Evolutionary conservation across 139 green algal genomes (phyloP), one percentile per base, ranked within the genome.

Genomic region (Picochlorum sp.): DNA sequence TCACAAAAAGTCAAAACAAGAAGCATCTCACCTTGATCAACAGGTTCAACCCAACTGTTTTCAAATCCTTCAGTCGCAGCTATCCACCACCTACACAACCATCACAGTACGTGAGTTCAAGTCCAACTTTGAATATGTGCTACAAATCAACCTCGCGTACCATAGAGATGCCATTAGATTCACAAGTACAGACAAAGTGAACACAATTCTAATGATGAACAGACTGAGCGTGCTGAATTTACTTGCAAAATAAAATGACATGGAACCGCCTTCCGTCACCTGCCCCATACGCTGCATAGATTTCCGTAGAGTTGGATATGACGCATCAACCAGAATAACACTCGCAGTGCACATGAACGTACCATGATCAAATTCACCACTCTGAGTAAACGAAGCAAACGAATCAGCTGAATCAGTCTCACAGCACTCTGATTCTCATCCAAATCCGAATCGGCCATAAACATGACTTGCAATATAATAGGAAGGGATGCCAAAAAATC

Each of bases 81-180:
- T 21, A 74, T 13, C 20, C 62, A 67, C 67, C 67, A 74, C 47
- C 47, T 54, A 21, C 16, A 54, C 11, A 26, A 28, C 0, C 24
- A 28, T 28, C 3, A 28, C 24, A 28, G 24, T 28, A 4, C 2
- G 24, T 28, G 24, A 28, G 2, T 28, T 28, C 24, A 4, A 28
- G 24, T 28, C 2, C 24, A 28, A 28, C 24, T 28, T 28, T 28
- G 24, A 28, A 28, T 4, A 28, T 28, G 3, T 28, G 24, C 24
- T 4, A 4, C 24, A 28, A 28, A 28, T 28, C 24, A 28, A 28
- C 24, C 24, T 28, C 24, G 2, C 24, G 47, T 54, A 54, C 67
- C 67, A 74, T 0, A 73, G 23, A 50, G 38, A 69, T 14, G 28
- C 68, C 47, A 74, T 41, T 3, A 69, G 49, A 54, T 74, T 74